Base-by-base conservation (phyloP, 768 basidiomycete species). In the Rhodotorula taiwanensis region DNA sequence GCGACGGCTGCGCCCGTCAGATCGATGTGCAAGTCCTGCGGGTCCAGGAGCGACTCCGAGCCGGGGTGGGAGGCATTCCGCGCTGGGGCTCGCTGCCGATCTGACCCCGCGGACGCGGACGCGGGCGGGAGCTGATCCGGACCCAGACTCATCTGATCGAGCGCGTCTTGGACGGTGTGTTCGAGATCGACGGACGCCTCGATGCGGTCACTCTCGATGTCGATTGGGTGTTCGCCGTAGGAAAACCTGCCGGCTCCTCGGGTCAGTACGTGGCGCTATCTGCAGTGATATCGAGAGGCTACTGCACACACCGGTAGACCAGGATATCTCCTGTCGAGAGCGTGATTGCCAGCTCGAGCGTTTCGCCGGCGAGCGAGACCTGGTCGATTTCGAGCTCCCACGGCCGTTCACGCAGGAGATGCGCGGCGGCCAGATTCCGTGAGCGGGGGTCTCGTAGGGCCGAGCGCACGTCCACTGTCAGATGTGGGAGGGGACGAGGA, bases 401-500 rank as follows among this genome's bases (percentile, higher is more conserved):
- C 15, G 75, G 74, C 55, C 76, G 66, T 21, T 67, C 70, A 21
- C 69, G 49, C 67, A 71, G 73, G 23, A 77, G 52, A 44, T 71
- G 68, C 10, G 75, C 73, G 23, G 76, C 58, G 0, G 74, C 74
- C 0, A 75, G 58, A 43, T 74, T 60, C 9, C 39, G 36, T 15
- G 51, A 48, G 10, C 52, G 43, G 10, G 16, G 10, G 16, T 39
- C 36, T n/a, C 28, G 16, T 20, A 60, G 59, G 27, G 11, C n/a
- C 27, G 55, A 42, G 30, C 42, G 43, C 14, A 88, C 70, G 43
- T 85, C 80, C 53, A 90, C 81, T 5, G 81, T 84, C 30, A 89
- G 79, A 23, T 80, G 77, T 9, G 81, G 80, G 14, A 89, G 78
- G 2, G 81, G 76, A n/a, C 79, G 78, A 1, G 90, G 89, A 70